Percentiles rank a stretch among this genome's conserved stretches.
Evolutionary conservation across 1,284 basidiomycete species (phyloP).

Genomic region (Vanrija sp.): DNA sequence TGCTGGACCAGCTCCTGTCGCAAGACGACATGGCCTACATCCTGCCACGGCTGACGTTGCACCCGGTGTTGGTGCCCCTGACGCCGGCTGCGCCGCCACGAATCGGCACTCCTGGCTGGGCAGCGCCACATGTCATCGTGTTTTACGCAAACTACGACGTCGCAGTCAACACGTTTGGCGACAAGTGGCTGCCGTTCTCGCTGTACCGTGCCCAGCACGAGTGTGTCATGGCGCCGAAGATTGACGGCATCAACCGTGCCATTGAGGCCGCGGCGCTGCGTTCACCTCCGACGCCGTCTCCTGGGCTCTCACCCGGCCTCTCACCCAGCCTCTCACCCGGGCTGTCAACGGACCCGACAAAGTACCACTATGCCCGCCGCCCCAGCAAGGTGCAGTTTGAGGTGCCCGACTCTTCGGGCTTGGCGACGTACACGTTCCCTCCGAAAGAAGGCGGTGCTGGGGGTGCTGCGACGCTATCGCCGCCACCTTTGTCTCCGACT

Average conservation of each 20-base stretch:
- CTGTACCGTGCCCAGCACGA: conserved; percentile 50
- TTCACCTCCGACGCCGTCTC: conserved; percentile 2
- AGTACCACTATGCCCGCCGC: conserved; percentile 25
- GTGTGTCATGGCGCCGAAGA: conserved; percentile 45
- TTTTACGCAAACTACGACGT: conserved; percentile 51
- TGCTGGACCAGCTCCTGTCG: conserved; percentile 44
- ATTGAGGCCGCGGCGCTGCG: conserved; percentile 2
- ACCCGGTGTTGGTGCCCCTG: conserved; percentile 42
- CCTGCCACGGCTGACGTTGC: conserved; percentile 41
- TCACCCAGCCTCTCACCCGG: background rate
- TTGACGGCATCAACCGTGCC: conserved; percentile 13
- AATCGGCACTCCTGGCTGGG: conserved; percentile 21
- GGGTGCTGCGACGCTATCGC: no score
- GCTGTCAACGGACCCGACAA: conserved; percentile 1
- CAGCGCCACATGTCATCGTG: conserved; percentile 48
- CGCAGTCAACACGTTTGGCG: conserved; percentile 45
- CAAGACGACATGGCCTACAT: conserved; percentile 43
- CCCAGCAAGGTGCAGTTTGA: conserved; percentile 48
- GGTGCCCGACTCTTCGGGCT: conserved; percentile 16
- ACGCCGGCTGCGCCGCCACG: conserved; percentile 25
- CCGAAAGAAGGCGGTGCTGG: background rate
- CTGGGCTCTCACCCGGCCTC: background rate
- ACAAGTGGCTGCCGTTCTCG: conserved; percentile 50
- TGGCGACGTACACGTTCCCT: conserved; percentile 27
- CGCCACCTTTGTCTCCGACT: background rate